Evolutionary conservation across 139 green algal genomes (phyloP).

Genomic region (Astrephomene gubernaculifera): DNA sequence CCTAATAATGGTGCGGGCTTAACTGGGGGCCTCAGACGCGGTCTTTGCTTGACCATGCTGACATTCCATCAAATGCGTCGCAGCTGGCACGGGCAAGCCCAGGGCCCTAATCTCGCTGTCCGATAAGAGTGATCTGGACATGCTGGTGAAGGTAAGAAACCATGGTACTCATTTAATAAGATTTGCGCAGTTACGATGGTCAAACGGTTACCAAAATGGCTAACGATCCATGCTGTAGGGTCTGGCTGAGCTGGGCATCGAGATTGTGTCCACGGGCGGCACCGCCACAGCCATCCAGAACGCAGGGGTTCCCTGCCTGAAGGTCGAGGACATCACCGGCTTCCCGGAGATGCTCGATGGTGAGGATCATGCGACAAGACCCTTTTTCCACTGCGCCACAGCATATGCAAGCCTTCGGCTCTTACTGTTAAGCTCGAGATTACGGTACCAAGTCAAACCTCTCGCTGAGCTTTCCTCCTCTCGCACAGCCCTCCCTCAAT

Average conservation of each 20-base stretch:
- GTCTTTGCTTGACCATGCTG: neutral
- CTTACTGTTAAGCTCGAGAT: too few species aligned
- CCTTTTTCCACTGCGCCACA: neutral
- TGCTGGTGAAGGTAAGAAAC: conserved; percentile 81
- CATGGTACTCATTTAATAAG: neutral
- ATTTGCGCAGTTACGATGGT: neutral
- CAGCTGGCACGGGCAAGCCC: neutral
- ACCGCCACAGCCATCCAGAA: conserved; percentile 87
- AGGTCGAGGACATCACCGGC: conserved; percentile 93
- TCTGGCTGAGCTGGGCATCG: conserved; percentile 86
- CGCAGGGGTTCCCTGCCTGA: conserved; percentile 82
- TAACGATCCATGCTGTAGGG: conserved; percentile 69
- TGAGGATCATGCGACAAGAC: too few species aligned
- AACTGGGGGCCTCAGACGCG: neutral
- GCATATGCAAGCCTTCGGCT: too few species aligned
- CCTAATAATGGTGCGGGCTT: neutral
- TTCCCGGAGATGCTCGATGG: conserved; percentile 99
- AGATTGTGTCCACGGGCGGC: conserved; percentile 96
- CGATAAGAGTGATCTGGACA: conserved; percentile 89
- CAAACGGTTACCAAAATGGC: neutral
- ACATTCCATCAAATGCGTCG: neutral
- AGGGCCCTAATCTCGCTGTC: conserved; percentile 93
- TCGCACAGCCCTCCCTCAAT: too few species aligned
- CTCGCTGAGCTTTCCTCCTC: too few species aligned
- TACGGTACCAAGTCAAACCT: too few species aligned